Base-by-base conservation (phyloP, 345 rosid species). In the Populus ilicifolia region DNA sequence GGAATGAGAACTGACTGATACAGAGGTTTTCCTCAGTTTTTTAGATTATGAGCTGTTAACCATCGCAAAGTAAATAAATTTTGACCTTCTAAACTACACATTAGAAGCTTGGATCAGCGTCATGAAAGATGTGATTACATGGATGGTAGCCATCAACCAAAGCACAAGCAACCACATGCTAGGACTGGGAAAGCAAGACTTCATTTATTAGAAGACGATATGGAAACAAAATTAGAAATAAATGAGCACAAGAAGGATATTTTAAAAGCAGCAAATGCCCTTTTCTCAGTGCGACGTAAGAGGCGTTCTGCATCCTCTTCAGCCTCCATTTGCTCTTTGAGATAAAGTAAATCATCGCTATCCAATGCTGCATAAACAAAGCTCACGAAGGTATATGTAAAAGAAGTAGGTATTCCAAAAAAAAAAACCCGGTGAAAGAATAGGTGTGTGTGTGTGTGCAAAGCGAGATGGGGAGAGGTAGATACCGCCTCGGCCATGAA, bases 261-360 rank as follows among this genome's bases (percentile, higher is more conserved):
- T 82, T 93, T 93, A 80, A 96, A 96, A 48, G 98, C 98, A 72
- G 99, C 99, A 85, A 93, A 96, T 52, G 98, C 99, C 17, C 98
- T 88, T 78, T 96, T 96, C 80, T 96, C 99, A 76, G 99, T 93
- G 67, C 99, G 94, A 29, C 92, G 94, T 65, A 93, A 89, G 78
- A 96, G 96, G 23, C 98, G 91, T 75, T 96, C 99, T 48, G 99
- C 99, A 84, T 96, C 99, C 84, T 93, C 93, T 84, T 96, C 99
- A 36, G 98, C 98, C 83, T 96, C 99, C 99, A 93, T 96, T 80
- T 96, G 99, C 87, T 96, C 99, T 83, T 96, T 93, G 64, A 96
- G 97, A 81, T 96, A 93, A 64, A 96, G 95, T 72, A 96, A 91
- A 85, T 96, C 98, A 69, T 96, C 98, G 82, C 99, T 96, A 87